Base-by-base conservation (phyloP, 208 protist species). In the Blastocrithidia nonstop region DNA sequence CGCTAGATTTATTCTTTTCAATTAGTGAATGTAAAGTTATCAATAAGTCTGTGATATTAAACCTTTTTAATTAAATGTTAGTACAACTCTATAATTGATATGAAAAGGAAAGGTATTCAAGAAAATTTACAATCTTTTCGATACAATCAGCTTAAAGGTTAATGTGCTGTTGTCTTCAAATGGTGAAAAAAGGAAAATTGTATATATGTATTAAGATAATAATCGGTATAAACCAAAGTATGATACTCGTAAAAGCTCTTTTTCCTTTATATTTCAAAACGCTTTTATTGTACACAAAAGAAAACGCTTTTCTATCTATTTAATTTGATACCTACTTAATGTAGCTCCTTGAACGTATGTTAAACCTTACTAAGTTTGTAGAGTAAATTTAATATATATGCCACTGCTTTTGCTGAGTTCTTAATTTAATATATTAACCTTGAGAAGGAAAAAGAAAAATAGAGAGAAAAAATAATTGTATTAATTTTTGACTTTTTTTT, bases 1-100 rank as follows among this genome's bases (percentile, higher is more conserved):
- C 20, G 22, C 35, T 17, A 6, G 6, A 39, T 24, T 39, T 4
- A 17, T 24, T 6, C 20, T 39, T 39, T 6, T 6, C 20, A 39
- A 39, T 24, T 39, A 39, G 22, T 39, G n/a, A n/a, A n/a, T 24
- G 35, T 21, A 39, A 2, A 39, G 35, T 39, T 4, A 39, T 39
- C 20, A 6, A 17, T 39, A 21, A 39, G 22, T 39, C 20, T 17
- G 29, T 16, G 29, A 35, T 16, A 39, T 6, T 24, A 39, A 39
- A 21, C 35, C 22, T 39, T 39, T 24, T 39, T 39, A 21, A 39
- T 7, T 7, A 17, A 39, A 39, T 24, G 22, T 24, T 39, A 39
- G 22, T 39, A 39, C 20, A 39, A 24, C 22, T 21, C 2, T 39
- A 39, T 17, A 39, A 24, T 21, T 39, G 20, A 24, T 6, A 39